Evolutionary conservation across 495 filamentous ascomycete genomes (phyloP).

Genomic region (Darksidea phi): DNA sequence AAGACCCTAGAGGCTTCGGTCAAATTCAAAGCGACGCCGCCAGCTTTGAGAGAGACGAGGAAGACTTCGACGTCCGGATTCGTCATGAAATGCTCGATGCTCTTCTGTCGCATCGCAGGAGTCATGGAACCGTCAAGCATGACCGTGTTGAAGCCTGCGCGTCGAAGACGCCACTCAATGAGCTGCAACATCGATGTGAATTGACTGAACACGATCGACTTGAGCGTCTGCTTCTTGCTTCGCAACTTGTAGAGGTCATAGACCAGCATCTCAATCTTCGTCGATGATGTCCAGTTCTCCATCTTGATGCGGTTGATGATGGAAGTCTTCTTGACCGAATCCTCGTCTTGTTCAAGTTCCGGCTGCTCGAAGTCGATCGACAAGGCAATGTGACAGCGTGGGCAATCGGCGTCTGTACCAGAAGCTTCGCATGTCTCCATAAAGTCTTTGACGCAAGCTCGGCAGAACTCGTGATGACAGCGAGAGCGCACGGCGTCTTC

Average conservation of each 20-base stretch:
- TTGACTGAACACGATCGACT: slow-evolving; percentile 76
- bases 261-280: slow-evolving; percentile 94
- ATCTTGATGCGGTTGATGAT: slow-evolving; percentile 98
- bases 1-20: slow-evolving; percentile 93
- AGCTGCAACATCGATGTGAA: slow-evolving; percentile 73
- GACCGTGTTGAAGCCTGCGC: slow-evolving; percentile 93
- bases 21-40: slow-evolving; percentile 90
- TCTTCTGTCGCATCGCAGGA: slow-evolving; percentile 83
- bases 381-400: slow-evolving; percentile 84
- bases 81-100: slow-evolving; percentile 93
- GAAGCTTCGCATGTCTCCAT: slow-evolving; percentile 64
- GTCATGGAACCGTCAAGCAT: slow-evolving; percentile 98
- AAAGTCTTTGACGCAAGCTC: slow-evolving; percentile 81
- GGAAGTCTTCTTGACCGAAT: slow-evolving; percentile 80
- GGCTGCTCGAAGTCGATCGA: slow-evolving; percentile 91
- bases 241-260: slow-evolving; percentile 88
- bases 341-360: slow-evolving; percentile 84
- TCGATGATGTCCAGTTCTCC: slow-evolving; percentile 95
- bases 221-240: slow-evolving; percentile 85
- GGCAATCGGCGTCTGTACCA: slow-evolving; percentile 70
- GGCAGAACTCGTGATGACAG: slow-evolving; percentile 95
- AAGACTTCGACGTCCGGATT: slow-evolving; percentile 91
- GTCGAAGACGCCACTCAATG: slow-evolving; percentile 91
- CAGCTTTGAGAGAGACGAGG: slow-evolving; percentile 90
- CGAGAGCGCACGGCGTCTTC: slow-evolving; percentile 89